Percentiles rank a stretch among this genome's conserved stretches.
These are phyloP conservation scores for Pelargonium nanum DNA, from an alignment of 345 rosid species.

Conservation along the genomic window DNA sequence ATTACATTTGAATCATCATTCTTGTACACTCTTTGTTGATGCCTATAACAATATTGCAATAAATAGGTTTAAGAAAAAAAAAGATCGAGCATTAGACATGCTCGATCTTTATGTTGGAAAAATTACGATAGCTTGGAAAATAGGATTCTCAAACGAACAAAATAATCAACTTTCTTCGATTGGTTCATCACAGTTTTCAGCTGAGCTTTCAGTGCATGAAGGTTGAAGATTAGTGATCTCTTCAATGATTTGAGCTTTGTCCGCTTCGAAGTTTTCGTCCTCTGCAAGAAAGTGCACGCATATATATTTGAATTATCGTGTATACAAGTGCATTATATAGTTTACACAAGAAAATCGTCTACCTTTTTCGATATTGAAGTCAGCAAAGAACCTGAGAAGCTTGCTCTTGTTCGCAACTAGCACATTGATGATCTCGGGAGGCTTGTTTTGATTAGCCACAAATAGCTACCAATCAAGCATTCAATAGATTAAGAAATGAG, in stretches of 20 bases:
- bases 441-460: conserved; percentile 73
- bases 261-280: background rate
- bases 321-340: background rate
- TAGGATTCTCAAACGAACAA: background rate
- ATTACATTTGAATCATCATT: background rate
- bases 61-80: no score
- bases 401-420: conserved; percentile 57
- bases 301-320: background rate
- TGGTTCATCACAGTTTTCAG: background rate
- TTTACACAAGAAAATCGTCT: no score
- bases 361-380: background rate
- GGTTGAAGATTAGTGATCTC: background rate
- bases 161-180: background rate
- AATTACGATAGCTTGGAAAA: no score
- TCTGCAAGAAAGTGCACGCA: background rate
- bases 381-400: conserved; percentile 20
- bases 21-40: background rate
- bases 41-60: background rate
- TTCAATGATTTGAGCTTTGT: background rate
- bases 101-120: no score
- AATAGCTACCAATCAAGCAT: conserved; percentile 34
- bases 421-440: conserved; percentile 52
- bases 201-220: background rate
- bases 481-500: background rate
- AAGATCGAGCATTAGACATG: no score